A percentile compares a stretch with the other conserved stretches of the same genome.
phyloP scores from a whole-genome alignment of 176 grass and related monocot genomes.

The Oryza brachyantha region DNA sequence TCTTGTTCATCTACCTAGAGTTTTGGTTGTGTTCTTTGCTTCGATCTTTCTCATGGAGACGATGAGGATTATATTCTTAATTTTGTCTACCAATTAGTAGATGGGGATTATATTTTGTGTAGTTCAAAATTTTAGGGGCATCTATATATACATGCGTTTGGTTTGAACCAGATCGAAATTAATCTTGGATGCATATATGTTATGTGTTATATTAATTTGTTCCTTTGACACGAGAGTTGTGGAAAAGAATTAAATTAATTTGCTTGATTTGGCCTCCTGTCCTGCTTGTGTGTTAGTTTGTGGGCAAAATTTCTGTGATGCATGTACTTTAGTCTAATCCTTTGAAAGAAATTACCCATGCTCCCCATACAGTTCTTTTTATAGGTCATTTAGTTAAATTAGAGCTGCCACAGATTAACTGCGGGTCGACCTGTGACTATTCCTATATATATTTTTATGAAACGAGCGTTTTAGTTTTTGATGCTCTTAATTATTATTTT shows the following conservation, averaged over 20 bases:
- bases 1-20: neutral
- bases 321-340: neutral
- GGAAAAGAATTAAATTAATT: neutral
- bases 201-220: too few relatives aligned
- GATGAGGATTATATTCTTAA: neutral
- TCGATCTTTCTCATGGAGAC: neutral
- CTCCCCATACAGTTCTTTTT: neutral
- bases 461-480: neutral
- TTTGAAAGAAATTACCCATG: neutral
- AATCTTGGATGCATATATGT: neutral
- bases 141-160: neutral
- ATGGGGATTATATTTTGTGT: neutral
- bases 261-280: neutral
- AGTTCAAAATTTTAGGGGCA: neutral
- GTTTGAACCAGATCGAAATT: neutral
- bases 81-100: neutral
- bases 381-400: too few relatives aligned
- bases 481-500: neutral
- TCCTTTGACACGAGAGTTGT: neutral
- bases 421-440: too few relatives aligned
- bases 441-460: neutral
- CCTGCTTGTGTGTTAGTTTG: neutral
- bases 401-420: too few relatives aligned
- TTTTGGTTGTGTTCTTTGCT: neutral
- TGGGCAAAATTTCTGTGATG: neutral